Evolutionary conservation across 176 grass and related monocot species (phyloP), one percentile per base, ranked within the genome.

Genomic region (Rhynchospora tenuis): DNA sequence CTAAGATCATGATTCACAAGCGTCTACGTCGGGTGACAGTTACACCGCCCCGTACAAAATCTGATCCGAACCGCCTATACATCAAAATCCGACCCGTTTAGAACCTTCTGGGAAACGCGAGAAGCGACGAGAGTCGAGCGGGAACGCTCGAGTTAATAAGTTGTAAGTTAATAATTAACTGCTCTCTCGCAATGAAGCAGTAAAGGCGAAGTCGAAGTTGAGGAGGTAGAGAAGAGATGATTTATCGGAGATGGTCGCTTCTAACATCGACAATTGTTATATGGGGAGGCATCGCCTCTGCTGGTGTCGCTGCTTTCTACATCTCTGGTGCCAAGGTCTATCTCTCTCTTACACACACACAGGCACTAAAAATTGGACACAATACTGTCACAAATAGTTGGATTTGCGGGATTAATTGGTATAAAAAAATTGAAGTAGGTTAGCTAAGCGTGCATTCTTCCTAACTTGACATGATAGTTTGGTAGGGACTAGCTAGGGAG

Each of bases 251-350:
- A 20, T 79, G 73, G 57, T 86, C 84, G 13, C 59, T 86, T 22
- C 9, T 86, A 2, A 77, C 84, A 8, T 80, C 84, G 5, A 86
- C 84, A 24, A 15, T 86, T 47, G 45, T 80, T 50, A 45, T 80
- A 47, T 86, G 74, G 73, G 60, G 74, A 79, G 84, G 84, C 42
- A 55, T 80, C 45, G 60, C 16, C 84, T 27, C 74, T 10, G 57
- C 59, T 67, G 56, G 59, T 23, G 55, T 80, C 24, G 74, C 59
- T 65, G 74, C 20, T 28, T 9, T 80, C 27, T 80, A 79, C 8
- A 7, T 80, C 28, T 69, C 24, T 6, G 56, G 73, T 29, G 60
- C 42, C 14, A 80, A 86, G 71, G 74, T 79, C 27, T 66, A 12
- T 42, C 29, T 68, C 64, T 68, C 3, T 64, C 62, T 64, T 23